Evolutionary conservation across 2,329 filamentous ascomycete species (phyloP), one percentile per base, ranked within the genome.

Genomic region (Dissoconium aciculare): DNA sequence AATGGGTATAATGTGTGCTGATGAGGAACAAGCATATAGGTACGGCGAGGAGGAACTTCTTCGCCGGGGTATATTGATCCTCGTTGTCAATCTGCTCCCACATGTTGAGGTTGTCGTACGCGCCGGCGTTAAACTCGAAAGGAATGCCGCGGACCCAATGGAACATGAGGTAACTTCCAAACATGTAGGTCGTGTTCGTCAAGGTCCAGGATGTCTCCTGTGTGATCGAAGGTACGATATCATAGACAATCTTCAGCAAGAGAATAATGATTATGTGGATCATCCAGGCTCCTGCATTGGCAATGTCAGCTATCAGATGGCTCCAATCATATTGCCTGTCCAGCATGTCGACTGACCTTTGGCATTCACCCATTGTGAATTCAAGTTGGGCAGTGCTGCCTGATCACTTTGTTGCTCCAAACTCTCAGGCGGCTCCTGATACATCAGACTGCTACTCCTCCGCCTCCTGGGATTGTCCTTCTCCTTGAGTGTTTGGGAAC

Each of bases 21-120:
- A 95, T 67, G 33, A 98, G 69, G 57, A 98, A 98, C 41, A 98
- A 69, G 41, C 85, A 70, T 48, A 98, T 92, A 23, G 89, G 89
- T 17, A 95, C 87, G 50, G 78, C 83, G 47, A 95, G 74, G 36
- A 98, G 67, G 52, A 98, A 98, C 60, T 98, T 98, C 68, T 98
- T 98, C 43, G 89, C 82, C 3, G 89, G 89, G 1, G 89, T 98
- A 63, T 95, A 98, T 58, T 98, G 89, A 47, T 89, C 89, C 27
- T 89, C 89, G 51, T 95, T 91, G 64, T 98, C 89, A 56, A 98
- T 98, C 63, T 98, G 89, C 64, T 98, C 89, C 89, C 89, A 98
- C 89, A 98, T 95, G 64, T 95, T 98, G 52, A 98, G 69, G 58
- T 98, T 95, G 67, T 98, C 89, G 59, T 95, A 98, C 46, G 89